A percentile compares a stretch with the other conserved stretches of the same genome.
phyloP scores from a whole-genome alignment of 2,329 filamentous ascomycete genomes.

The Pestalotiopsis sp. region DNA sequence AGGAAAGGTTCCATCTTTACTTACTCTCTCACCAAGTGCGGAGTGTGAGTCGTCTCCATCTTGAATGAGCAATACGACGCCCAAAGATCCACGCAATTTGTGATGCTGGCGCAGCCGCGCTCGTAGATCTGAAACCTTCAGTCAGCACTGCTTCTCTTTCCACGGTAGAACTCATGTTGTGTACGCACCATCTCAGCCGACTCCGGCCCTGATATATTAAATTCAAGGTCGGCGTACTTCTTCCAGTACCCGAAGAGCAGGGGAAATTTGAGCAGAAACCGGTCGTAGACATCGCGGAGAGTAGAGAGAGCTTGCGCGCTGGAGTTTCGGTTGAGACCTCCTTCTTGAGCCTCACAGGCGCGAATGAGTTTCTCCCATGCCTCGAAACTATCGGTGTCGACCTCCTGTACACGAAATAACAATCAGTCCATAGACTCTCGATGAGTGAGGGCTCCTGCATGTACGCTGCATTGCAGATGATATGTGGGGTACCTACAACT shows the following conservation, averaged over 20 bases:
- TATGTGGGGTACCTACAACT: constrained; percentile 58
- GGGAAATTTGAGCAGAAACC: constrained; percentile 92
- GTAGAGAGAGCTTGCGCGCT: constrained; percentile 90
- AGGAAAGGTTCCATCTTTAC: constrained; percentile 71
- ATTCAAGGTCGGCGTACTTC: constrained; percentile 97
- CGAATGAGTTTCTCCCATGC: constrained; percentile 91
- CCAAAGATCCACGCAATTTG: constrained; percentile 95
- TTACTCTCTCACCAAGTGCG: constrained; percentile 99
- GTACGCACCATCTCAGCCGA: constrained; percentile 85
- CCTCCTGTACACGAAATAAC: constrained; percentile 43
- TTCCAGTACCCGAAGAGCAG: constrained; percentile 99
- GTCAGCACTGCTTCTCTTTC: background rate
- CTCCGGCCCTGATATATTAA: constrained; percentile 94
- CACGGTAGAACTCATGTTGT: background rate
- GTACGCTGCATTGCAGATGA: background rate
- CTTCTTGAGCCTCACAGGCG: constrained; percentile 82
- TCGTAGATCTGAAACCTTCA: constrained; percentile 76
- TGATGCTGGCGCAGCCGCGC: constrained; percentile 89
- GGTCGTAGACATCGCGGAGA: constrained; percentile 85
- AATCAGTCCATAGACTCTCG: constrained; percentile 15
- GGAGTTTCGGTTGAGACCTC: constrained; percentile 93
- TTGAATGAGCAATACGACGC: constrained; percentile 98
- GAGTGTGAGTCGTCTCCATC: constrained; percentile 93
- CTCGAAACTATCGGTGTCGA: constrained; percentile 88
- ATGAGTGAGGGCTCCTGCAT: background rate